These are phyloP conservation scores for Botrytis pseudocinerea DNA, from an alignment of 2,329 filamentous ascomycete genomes.

Conservation along the genomic window DNA sequence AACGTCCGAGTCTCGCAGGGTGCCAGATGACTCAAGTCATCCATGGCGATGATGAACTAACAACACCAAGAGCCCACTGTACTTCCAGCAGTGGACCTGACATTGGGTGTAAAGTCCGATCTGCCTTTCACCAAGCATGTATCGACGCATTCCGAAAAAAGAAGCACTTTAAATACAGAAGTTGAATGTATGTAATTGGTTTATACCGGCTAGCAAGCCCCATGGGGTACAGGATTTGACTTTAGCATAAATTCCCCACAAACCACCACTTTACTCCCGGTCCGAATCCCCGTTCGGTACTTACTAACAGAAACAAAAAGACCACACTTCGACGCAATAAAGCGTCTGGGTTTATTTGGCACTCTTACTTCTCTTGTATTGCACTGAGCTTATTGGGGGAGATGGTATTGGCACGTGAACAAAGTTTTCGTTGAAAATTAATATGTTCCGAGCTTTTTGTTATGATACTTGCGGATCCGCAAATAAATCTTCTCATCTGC, in stretches of 20 bases:
- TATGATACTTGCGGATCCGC: not conserved
- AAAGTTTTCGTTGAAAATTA: not conserved
- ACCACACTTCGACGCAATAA: not conserved
- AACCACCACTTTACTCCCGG: conserved; percentile 12
- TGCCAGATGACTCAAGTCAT: conserved; percentile 5
- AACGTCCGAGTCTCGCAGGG: not conserved
- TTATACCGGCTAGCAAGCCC: not conserved
- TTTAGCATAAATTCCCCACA: conserved; percentile 24
- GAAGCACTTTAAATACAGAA: not conserved
- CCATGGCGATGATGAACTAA: not conserved
- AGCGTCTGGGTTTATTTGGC: not conserved
- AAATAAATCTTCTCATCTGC: not conserved
- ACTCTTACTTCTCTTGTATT: not conserved
- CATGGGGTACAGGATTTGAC: conserved; percentile 14
- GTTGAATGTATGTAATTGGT: not conserved
- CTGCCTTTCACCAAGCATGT: not conserved
- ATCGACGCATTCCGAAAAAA: not conserved
- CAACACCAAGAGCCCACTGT: not conserved
- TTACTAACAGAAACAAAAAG: not conserved
- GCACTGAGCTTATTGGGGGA: not conserved
- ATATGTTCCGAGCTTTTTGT: not conserved
- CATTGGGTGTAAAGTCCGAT: not conserved
- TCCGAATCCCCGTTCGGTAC: conserved; percentile 12
- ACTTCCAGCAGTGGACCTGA: not conserved
- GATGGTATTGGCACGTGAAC: not conserved